A percentile compares a stretch with the other conserved stretches of the same genome.
Conservation (phyloP, 2,329 filamentous ascomycete genomes). For the Hymenoscyphus fraxineus region DNA sequence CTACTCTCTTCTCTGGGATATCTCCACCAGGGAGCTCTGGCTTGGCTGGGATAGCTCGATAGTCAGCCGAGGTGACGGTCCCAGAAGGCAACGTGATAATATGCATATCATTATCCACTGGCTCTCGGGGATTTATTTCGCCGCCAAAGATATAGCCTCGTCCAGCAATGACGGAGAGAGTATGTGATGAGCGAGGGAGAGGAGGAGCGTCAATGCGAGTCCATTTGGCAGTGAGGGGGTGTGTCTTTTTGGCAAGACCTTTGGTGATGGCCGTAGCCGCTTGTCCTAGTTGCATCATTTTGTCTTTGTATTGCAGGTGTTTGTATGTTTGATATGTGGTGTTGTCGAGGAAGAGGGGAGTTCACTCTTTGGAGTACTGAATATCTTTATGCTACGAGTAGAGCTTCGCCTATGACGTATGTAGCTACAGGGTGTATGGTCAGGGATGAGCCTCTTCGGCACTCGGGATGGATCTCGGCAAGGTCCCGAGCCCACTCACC, state of each 20-base stretch:
- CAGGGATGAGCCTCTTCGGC: no score
- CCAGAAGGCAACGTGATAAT: constrained; percentile 57
- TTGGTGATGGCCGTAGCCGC: constrained; percentile 23
- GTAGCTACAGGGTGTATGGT: no score
- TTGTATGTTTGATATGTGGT: not conserved
- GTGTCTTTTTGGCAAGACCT: constrained; percentile 28
- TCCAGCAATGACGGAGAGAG: constrained; percentile 56
- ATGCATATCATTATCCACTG: constrained; percentile 71
- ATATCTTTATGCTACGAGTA: no score
- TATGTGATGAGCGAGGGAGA: constrained; percentile 71
- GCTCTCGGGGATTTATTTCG: constrained; percentile 62
- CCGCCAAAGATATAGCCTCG: constrained; percentile 74
- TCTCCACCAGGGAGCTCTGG: constrained; percentile 39
- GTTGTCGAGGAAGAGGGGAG: not conserved
- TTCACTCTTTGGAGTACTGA: not conserved
- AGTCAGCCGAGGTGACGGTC: constrained; percentile 53
- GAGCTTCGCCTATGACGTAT: no score
- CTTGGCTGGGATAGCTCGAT: constrained; percentile 52
- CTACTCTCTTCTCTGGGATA: constrained; percentile 66
- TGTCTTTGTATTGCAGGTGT: constrained; percentile 4
- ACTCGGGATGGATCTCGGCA: no score
- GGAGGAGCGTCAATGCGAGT: constrained; percentile 50
- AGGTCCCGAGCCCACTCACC: no score
- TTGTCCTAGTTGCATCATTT: constrained; percentile 31
- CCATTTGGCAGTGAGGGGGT: constrained; percentile 54